Conservation (phyloP, 352 stramenopile species). For the Phytophthora capsici region DNA sequence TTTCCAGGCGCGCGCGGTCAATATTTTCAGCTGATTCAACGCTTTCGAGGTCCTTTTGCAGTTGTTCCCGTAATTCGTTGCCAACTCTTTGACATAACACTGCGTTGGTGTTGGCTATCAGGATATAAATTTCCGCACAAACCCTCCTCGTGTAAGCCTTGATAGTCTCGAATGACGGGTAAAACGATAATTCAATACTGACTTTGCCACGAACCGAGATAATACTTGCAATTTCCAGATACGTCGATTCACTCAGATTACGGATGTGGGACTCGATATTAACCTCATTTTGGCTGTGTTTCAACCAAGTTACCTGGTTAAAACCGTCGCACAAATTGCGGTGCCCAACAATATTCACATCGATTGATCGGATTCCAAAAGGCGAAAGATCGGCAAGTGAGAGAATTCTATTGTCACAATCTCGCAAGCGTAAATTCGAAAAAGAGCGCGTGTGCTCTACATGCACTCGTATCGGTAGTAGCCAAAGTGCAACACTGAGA, state of each 20-base stretch:
- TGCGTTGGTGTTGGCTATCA: not conserved
- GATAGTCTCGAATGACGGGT: conserved; percentile 24
- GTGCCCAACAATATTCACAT: conserved; percentile 42
- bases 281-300: not conserved
- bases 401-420: conserved; percentile 41
- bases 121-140: conserved; percentile 2
- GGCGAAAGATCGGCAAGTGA: conserved; percentile 56
- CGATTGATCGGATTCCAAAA: conserved; percentile 46
- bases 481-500: conserved; percentile 62
- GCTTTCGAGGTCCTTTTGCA: conserved; percentile 4
- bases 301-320: conserved; percentile 31
- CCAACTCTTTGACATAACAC: not conserved
- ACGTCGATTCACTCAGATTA: conserved; percentile 5
- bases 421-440: conserved; percentile 13
- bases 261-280: conserved; percentile 34
- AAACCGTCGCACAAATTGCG: conserved; percentile 36
- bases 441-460: conserved; percentile 28
- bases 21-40: not conserved
- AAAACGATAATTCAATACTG: conserved; percentile 15
- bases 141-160: conserved; percentile 14
- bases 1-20: conserved; percentile 17
- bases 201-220: not conserved
- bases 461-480: conserved; percentile 59
- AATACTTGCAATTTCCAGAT: conserved; percentile 21
- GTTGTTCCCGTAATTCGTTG: conserved; percentile 7